A percentile compares a stretch with the other conserved stretches of the same genome.
Conservation (phyloP, 495 filamentous ascomycete species). For the Xylaria flabelliformis region DNA sequence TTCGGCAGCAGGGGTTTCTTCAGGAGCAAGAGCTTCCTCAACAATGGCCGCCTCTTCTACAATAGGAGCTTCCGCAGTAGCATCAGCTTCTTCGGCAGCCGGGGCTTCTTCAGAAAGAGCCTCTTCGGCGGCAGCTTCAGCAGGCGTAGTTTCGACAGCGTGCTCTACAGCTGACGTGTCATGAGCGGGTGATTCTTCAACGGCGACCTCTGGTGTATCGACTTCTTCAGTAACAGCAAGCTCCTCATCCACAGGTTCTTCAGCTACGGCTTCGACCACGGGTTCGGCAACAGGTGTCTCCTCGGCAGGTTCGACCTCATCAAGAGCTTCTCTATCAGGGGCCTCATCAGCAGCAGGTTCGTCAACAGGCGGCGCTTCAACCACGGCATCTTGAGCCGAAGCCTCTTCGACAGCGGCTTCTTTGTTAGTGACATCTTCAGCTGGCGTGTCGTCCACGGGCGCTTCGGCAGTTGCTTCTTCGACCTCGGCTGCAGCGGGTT, state of each 20-base stretch:
- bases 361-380: conserved; percentile 19
- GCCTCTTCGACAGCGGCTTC: background rate
- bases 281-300: conserved; percentile 22
- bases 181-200: background rate
- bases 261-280: conserved; percentile 26
- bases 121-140: conserved; percentile 9
- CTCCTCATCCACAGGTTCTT: conserved; percentile 21
- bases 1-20: conserved; percentile 24
- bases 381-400: background rate
- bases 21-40: conserved; percentile 25
- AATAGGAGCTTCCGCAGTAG: background rate
- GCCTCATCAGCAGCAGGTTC: background rate
- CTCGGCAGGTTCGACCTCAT: conserved; percentile 5
- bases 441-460: background rate
- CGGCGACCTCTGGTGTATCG: conserved; percentile 2
- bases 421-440: background rate
- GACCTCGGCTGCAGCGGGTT: background rate
- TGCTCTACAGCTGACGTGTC: conserved; percentile 12
- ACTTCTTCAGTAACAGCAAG: conserved; percentile 19
- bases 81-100: background rate
- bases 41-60: conserved; percentile 21
- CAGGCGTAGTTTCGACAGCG: conserved; percentile 14
- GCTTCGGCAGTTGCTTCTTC: background rate
- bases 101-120: background rate
- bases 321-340: background rate